Base-by-base conservation (phyloP, 495 filamentous ascomycete species). In the Poronia punctata region DNA sequence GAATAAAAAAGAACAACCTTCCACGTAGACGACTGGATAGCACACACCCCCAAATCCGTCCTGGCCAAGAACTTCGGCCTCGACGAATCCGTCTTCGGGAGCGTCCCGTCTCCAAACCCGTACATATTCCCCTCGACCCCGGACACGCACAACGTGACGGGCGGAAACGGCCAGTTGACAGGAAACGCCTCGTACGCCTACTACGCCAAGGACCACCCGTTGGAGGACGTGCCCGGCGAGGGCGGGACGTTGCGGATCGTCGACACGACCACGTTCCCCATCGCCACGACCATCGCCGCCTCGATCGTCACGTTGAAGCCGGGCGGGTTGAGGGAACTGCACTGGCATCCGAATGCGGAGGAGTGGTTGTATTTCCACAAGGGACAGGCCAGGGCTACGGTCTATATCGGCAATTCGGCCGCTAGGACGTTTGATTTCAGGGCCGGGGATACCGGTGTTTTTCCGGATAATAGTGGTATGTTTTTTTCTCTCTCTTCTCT, bases 341-440 rank as follows among this genome's bases (percentile, higher is more conserved):
- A 82, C 49, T 82, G 77, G 79, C 77, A 80, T 58, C 77, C 78
- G n/a, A 82, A 77, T 46, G 76, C 76, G 1, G 75, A 76, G 49
- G 79, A 83, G 52, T 83, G 79, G 77, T 64, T 80, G 1, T 82
- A 80, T 46, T 82, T 82, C 60, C 73, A 78, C 57, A 60, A 71
- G 27, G 79, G 78, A 17, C 53, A 64, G 11, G 78, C 64, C 0
- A 70, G 72, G 14, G 78, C 78, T 10, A 83, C 77, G 4, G 71
- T 80, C 4, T 82, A 80, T 49, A 67, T 80, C 31, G 77, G 75
- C 9, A 68, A 62, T 41, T 60, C 64, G 8, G 74, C 72, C 38
- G 69, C 79, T 3, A 66, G 75, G 4, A 83, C 79, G 0, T 82
- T 83, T 41, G 76, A 83, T 50, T 83, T 82, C 48, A 60, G 57